Conservation (phyloP, 805 yeast genomes). For the Kuraishia borneana region DNA sequence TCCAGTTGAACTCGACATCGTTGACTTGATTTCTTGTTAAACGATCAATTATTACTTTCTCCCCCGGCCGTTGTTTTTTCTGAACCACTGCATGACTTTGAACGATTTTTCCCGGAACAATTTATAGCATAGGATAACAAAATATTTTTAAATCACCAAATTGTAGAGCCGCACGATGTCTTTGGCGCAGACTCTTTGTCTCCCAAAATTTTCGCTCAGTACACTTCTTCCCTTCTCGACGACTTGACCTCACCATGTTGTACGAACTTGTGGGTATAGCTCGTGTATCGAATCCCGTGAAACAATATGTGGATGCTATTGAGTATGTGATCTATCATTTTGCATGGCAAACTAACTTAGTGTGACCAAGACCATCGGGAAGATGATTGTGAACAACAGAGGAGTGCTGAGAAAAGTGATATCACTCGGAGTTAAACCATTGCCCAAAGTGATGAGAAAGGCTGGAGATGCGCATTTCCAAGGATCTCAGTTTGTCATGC, state of each 20-base stretch:
- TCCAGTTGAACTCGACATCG: conserved; percentile 30
- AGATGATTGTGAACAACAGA: conserved; percentile 73
- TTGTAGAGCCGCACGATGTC: background rate
- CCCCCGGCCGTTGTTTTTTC: background rate
- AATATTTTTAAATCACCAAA: background rate
- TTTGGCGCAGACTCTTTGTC: background rate
- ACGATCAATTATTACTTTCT: background rate
- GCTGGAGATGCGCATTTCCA: conserved; percentile 86
- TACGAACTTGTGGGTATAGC: conserved; percentile 88
- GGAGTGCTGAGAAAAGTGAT: conserved; percentile 85
- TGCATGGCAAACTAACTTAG: conserved; percentile 1
- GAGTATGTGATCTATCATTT: conserved; percentile 22
- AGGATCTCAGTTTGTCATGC: conserved; percentile 79
- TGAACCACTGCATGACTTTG: background rate
- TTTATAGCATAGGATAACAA: background rate
- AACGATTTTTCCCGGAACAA: background rate
- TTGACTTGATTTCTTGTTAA: conserved; percentile 34
- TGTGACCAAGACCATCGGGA: conserved; percentile 53
- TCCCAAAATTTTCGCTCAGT: background rate
- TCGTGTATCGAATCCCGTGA: conserved; percentile 54
- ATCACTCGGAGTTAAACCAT: conserved; percentile 64
- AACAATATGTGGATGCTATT: conserved; percentile 48
- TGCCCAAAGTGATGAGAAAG: conserved; percentile 74
- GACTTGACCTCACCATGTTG: conserved; percentile 47
- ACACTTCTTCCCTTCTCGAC: background rate